These are phyloP conservation scores for Epichloe gansuensis DNA, from an alignment of 2,329 filamentous ascomycete species.

Conservation along the genomic window DNA sequence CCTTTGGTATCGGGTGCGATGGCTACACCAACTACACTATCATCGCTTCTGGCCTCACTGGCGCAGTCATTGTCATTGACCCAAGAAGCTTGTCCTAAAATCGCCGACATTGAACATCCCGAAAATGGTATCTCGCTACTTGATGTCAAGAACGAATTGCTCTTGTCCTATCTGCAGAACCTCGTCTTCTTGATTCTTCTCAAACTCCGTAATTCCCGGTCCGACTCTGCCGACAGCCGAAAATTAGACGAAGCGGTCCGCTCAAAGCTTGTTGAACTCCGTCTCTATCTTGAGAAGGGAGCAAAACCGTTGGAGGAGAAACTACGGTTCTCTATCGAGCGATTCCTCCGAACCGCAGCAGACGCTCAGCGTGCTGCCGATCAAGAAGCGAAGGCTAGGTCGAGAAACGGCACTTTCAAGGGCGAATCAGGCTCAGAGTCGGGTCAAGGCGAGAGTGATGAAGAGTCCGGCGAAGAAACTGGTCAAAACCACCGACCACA, in stretches of 20 bases:
- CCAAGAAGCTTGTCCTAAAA: slow-evolving; percentile 51
- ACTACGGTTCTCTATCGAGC: slow-evolving; percentile 90
- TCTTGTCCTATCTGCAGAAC: slow-evolving; percentile 91
- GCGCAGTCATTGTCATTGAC: slow-evolving; percentile 48
- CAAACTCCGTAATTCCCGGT: slow-evolving; percentile 52
- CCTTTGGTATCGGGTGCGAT: slow-evolving; percentile 19
- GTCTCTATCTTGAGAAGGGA: slow-evolving; percentile 88
- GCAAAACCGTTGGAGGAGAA: slow-evolving; percentile 81
- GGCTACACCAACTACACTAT: slow-evolving; percentile 36
- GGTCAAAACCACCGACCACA: slow-evolving; percentile 2
- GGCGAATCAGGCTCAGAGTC: slow-evolving; percentile 1
- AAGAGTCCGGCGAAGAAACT: slow-evolving; percentile 10
- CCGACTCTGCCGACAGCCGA: slow-evolving; percentile 14
- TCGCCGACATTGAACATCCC: slow-evolving; percentile 54
- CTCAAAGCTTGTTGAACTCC: slow-evolving; percentile 76
- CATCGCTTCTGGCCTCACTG: slow-evolving; percentile 39
- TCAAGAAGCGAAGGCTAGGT: slow-evolving; percentile 14
- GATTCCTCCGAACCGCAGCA: slow-evolving; percentile 78
- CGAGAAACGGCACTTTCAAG: slow-evolving; percentile 9
- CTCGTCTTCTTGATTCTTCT: slow-evolving; percentile 77
- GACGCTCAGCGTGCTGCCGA: slow-evolving; percentile 42
- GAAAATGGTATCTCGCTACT: slow-evolving; percentile 85
- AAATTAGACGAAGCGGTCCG: slow-evolving; percentile 54
- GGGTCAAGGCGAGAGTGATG: slow-evolving; percentile 24
- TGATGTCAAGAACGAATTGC: slow-evolving; percentile 92